phyloP scores from a whole-genome alignment of 257 asterid genomes.

The Jaltomata sinuosa region DNA sequence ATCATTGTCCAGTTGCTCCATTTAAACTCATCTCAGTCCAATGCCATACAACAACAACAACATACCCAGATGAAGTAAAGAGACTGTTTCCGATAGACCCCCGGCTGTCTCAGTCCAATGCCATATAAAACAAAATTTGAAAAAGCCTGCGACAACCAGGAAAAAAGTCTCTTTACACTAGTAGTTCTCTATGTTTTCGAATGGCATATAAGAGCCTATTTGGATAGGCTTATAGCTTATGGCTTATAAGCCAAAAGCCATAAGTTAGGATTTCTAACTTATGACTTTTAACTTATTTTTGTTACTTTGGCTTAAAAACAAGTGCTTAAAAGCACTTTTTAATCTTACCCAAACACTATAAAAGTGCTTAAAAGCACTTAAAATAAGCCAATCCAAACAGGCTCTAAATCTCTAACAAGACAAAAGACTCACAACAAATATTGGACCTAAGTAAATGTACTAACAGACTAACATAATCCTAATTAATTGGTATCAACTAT shows the following conservation, averaged over 20 bases:
- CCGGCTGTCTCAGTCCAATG: neutral
- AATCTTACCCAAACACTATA: no score
- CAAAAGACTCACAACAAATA: neutral
- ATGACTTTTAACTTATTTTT: no score
- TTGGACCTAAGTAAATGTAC: neutral
- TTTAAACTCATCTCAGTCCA: neutral
- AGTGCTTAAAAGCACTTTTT: no score
- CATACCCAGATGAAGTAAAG: no score
- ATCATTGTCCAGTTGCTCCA: neutral
- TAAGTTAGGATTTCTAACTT: no score
- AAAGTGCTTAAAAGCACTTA: no score
- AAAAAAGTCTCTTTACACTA: neutral
- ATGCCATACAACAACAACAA: neutral
- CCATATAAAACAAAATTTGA: neutral
- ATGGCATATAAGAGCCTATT: neutral
- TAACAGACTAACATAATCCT: neutral
- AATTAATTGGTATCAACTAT: neutral
- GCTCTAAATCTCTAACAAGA: neutral
- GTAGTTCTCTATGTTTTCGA: neutral
- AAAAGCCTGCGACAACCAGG: neutral
- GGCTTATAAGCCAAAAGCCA: no score
- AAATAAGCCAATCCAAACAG: no score
- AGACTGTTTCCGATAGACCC: no score
- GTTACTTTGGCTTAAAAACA: no score
- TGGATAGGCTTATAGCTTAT: no score